phyloP scores from a whole-genome alignment of 306 rosid genomes.

The Cyamopsis tetragonoloba region DNA sequence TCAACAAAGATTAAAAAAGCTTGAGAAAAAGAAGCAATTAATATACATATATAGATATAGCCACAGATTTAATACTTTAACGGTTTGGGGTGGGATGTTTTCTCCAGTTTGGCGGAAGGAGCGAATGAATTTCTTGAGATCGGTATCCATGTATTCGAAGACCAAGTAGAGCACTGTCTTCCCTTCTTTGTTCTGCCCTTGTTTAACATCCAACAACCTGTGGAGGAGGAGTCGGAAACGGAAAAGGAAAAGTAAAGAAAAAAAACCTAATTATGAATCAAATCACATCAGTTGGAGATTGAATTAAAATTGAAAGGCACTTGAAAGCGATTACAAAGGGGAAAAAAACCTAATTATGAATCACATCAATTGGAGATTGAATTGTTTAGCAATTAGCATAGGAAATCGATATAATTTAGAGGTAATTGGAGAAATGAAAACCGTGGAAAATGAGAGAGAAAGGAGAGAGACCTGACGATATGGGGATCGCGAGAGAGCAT shows the following conservation, averaged over 20 bases:
- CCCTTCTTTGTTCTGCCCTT: slow-evolving; percentile 89
- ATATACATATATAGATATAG: background rate
- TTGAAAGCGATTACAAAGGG: too few relatives aligned
- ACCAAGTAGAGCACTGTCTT: slow-evolving; percentile 88
- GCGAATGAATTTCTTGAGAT: slow-evolving; percentile 79
- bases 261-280: background rate
- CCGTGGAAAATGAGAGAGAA: background rate
- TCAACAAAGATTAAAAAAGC: background rate
- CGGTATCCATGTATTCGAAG: slow-evolving; percentile 90
- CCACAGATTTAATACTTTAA: slow-evolving; percentile 40
- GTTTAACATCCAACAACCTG: slow-evolving; percentile 87
- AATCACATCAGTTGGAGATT: background rate
- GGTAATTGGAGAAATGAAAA: too few relatives aligned
- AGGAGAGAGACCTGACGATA: slow-evolving; percentile 49
- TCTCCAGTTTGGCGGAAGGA: slow-evolving; percentile 62
- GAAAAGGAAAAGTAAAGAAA: too few relatives aligned
- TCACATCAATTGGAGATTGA: too few relatives aligned
- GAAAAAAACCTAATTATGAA: too few relatives aligned
- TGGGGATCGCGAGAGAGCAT: slow-evolving; percentile 96
- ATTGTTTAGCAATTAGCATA: too few relatives aligned
- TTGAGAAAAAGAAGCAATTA: background rate
- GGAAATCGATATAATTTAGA: too few relatives aligned
- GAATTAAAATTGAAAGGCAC: background rate
- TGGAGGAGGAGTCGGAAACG: too few relatives aligned
- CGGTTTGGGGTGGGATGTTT: slow-evolving; percentile 36